These are phyloP conservation scores for Orbilia javanica DNA, from an alignment of 2,329 filamentous ascomycete species.

Conservation along the genomic window DNA sequence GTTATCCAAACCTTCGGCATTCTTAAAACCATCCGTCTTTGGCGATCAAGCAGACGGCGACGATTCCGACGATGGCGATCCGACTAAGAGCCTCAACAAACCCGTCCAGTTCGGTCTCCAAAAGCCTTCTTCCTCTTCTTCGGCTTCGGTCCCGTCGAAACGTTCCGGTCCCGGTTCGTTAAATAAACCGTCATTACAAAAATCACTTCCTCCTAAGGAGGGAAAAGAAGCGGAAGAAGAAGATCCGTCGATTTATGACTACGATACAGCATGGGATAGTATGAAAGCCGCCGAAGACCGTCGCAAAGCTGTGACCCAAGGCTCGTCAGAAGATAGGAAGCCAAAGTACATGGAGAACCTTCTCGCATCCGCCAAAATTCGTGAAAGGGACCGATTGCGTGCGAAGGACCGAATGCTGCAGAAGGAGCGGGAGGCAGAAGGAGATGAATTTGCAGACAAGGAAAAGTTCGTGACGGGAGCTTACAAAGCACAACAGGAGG, in stretches of 20 bases:
- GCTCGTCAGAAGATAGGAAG: conserved; percentile 72
- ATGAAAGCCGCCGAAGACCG: conserved; percentile 73
- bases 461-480: conserved; percentile 88
- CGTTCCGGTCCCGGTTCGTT: conserved; percentile 64
- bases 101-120: conserved; percentile 64
- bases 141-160: conserved; percentile 56
- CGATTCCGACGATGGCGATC: conserved; percentile 65
- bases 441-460: conserved; percentile 83
- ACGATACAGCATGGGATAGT: conserved; percentile 84
- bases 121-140: conserved; percentile 63
- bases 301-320: conserved; percentile 70
- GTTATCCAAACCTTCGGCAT: conserved; percentile 72
- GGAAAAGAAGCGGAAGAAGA: conserved; percentile 70
- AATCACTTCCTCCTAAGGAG: conserved; percentile 67
- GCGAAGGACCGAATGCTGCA: conserved; percentile 85
- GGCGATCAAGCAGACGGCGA: conserved; percentile 70
- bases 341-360: conserved; percentile 84
- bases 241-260: conserved; percentile 85
- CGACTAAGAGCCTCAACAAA: conserved; percentile 64
- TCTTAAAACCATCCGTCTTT: conserved; percentile 48
- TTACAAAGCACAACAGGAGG: conserved; percentile 84
- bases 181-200: conserved; percentile 65
- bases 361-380: conserved; percentile 78
- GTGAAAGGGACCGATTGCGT: conserved; percentile 81
- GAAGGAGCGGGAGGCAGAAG: conserved; percentile 81